phyloP scores from a whole-genome alignment of 1,284 basidiomycete genomes.

The Trichosporon asahii region DNA sequence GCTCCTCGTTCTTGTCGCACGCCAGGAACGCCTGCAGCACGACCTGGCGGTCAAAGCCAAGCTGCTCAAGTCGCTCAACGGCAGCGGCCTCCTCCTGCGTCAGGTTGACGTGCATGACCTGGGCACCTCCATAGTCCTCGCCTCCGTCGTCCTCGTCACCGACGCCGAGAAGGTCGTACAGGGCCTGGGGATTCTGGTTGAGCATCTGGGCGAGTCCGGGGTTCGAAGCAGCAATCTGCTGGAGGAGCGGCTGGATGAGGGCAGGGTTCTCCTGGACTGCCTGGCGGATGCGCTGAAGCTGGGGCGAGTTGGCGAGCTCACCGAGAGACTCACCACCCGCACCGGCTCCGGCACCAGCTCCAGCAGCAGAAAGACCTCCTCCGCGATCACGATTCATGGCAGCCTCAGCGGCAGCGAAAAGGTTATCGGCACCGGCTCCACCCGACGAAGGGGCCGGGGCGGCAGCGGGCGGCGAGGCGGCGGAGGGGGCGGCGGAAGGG shows the following conservation, averaged over 20 bases:
- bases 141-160: conserved; percentile 52
- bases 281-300: conserved; percentile 66
- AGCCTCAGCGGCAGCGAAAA: conserved; percentile 53
- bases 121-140: conserved; percentile 57
- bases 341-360: conserved; percentile 35
- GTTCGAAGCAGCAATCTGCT: conserved; percentile 72
- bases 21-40: conserved; percentile 82
- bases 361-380: conserved; percentile 47
- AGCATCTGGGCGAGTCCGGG: conserved; percentile 68
- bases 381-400: conserved; percentile 52
- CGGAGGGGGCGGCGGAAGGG: conserved; percentile 45
- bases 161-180: conserved; percentile 63
- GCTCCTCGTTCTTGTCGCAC: conserved; percentile 92
- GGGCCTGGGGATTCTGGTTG: conserved; percentile 65
- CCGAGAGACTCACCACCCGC: conserved; percentile 24
- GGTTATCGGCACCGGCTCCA: conserved; percentile 51
- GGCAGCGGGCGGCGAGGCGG: conserved; percentile 44
- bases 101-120: conserved; percentile 64
- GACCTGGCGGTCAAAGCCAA: conserved; percentile 76
- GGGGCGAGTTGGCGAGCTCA: conserved; percentile 60
- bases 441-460: conserved; percentile 49
- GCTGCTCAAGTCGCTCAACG: conserved; percentile 74
- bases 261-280: conserved; percentile 72
- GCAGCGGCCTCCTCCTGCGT: conserved; percentile 80
- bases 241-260: conserved; percentile 71